Conservation (phyloP, 2,329 filamentous ascomycete species). For the Fusarium globosum region DNA sequence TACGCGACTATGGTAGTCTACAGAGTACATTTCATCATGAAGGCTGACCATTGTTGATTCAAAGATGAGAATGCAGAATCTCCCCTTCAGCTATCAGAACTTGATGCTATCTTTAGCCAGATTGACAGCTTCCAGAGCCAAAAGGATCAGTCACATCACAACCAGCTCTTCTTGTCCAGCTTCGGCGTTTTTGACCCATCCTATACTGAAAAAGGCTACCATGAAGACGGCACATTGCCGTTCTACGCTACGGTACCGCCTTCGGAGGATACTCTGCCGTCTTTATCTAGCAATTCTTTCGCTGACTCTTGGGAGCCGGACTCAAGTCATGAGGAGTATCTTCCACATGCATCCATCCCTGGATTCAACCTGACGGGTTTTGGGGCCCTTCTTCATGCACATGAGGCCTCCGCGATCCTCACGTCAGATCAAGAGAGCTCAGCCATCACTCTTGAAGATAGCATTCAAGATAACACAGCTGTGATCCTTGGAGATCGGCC, state of each 20-base stretch:
- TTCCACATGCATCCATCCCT: not conserved
- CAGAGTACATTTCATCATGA: not conserved
- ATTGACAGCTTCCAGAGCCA: not conserved
- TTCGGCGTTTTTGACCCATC: not conserved
- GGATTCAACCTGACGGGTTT: not conserved
- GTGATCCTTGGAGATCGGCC: not conserved
- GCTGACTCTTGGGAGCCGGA: not conserved
- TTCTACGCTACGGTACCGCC: not conserved
- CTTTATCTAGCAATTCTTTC: not conserved
- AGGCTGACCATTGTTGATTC: not conserved
- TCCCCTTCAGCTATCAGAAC: not conserved
- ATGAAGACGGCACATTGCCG: not conserved
- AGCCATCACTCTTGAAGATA: not conserved
- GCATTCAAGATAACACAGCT: not conserved
- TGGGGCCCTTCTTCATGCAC: not conserved
- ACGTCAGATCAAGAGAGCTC: not conserved
- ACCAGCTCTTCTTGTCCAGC: not conserved
- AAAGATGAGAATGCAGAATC: not conserved
- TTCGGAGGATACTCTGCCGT: not conserved
- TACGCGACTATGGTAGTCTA: not conserved
- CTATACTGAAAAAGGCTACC: not conserved
- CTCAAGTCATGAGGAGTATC: not conserved
- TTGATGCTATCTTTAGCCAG: not conserved
- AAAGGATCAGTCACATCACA: not conserved
- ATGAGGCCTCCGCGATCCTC: not conserved